Conservation (phyloP, 192 early-diverging fungal genomes). For the Coemansia sp. region DNA sequence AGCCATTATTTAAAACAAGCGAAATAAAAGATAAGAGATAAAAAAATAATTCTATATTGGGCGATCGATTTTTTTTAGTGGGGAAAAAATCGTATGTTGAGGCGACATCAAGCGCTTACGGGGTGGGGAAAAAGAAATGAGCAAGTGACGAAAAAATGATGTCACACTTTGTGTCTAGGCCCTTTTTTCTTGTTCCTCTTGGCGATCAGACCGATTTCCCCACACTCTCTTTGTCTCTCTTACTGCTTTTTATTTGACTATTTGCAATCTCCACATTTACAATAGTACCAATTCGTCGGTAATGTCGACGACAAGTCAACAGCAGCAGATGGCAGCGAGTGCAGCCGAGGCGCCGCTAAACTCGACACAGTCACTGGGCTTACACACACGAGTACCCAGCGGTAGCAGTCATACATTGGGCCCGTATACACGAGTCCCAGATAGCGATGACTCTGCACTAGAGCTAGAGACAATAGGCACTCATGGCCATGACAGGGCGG, state of each 20-base stretch:
- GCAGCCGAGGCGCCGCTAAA: background rate
- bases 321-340: background rate
- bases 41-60: too few relatives aligned
- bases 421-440: background rate
- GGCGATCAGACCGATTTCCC: background rate
- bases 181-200: background rate
- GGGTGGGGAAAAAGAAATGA: background rate
- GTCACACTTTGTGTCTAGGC: slow-evolving; percentile 5
- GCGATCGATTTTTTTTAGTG: background rate
- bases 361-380: background rate
- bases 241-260: background rate
- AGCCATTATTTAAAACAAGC: background rate
- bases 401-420: background rate
- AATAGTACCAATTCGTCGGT: background rate
- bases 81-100: background rate
- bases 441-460: slow-evolving; percentile 4
- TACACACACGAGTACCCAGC: slow-evolving; percentile 7
- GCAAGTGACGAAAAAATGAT: slow-evolving; percentile 4
- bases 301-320: background rate
- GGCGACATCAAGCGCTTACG: background rate
- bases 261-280: background rate
- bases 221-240: background rate
- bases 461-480: slow-evolving; percentile 5
- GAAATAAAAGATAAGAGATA: background rate
- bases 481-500: background rate